Evolutionary conservation across 768 basidiomycete genomes (phyloP).

Genomic region (Lactarius hatsudake): DNA sequence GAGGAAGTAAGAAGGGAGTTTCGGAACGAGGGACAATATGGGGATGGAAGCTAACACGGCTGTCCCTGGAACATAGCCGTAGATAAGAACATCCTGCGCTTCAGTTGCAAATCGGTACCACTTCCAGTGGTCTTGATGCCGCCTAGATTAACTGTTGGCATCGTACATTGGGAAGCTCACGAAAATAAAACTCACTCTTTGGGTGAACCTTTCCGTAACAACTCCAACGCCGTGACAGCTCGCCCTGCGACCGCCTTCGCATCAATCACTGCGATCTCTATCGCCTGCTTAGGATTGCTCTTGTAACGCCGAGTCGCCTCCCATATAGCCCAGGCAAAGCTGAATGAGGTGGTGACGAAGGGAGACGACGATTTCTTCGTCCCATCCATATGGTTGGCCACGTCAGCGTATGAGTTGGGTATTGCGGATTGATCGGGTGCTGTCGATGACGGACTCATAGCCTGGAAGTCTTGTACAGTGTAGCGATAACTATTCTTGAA

Average conservation of each 20-base stretch:
- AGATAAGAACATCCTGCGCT: constrained; percentile 71
- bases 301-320: constrained; percentile 77
- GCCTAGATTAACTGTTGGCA: constrained; percentile 38
- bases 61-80: constrained; percentile 61
- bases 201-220: constrained; percentile 50
- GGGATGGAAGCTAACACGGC: constrained; percentile 72
- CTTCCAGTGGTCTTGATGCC: constrained; percentile 64
- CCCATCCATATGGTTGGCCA: constrained; percentile 72
- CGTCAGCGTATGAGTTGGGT: constrained; percentile 53
- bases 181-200: constrained; percentile 51
- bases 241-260: constrained; percentile 53
- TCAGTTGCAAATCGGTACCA: constrained; percentile 76
- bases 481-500: constrained; percentile 43
- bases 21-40: constrained; percentile 58
- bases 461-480: constrained; percentile 30
- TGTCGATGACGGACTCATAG: constrained; percentile 23
- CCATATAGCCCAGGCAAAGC: constrained; percentile 81
- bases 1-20: constrained; percentile 71
- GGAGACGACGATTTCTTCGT: constrained; percentile 67
- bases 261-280: constrained; percentile 80
- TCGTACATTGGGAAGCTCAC: neutral
- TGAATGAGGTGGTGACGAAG: constrained; percentile 75
- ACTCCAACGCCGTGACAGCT: constrained; percentile 63
- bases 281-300: constrained; percentile 65
- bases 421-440: constrained; percentile 25